Evolutionary conservation across 2,329 filamentous ascomycete species (phyloP).

Genomic region (Alternaria triticina): DNA sequence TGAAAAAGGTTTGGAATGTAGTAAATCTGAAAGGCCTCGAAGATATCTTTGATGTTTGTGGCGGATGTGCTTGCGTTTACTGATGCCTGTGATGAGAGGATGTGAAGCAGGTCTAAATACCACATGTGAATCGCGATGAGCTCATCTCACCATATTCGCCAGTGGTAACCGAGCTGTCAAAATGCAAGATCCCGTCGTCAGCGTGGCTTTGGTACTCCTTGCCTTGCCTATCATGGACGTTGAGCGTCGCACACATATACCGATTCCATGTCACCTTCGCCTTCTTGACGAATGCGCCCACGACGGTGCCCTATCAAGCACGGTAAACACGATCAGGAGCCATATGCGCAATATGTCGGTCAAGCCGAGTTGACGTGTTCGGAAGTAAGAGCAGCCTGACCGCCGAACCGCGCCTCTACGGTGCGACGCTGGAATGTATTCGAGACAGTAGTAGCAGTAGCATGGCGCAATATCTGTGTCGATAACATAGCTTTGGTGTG

Average conservation of each 20-base stretch:
- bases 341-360: conserved; percentile 7
- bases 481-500: not conserved
- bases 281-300: conserved; percentile 1
- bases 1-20: not conserved
- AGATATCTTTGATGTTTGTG: not conserved
- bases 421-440: conserved; percentile 8
- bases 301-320: conserved; percentile 6
- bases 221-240: conserved; percentile 3
- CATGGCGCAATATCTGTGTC: conserved; percentile 9
- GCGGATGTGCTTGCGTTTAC: not conserved
- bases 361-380: conserved; percentile 16
- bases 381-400: conserved; percentile 2
- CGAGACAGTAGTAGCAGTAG: conserved; percentile 1
- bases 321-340: not conserved
- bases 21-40: not conserved
- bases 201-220: conserved; percentile 18
- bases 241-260: conserved; percentile 8
- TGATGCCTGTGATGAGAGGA: not conserved
- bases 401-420: conserved; percentile 2
- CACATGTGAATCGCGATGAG: conserved; percentile 1
- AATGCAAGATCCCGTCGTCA: conserved; percentile 20
- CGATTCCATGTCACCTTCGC: conserved; percentile 4
- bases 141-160: not conserved
- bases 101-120: conserved; percentile 4
- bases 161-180: conserved; percentile 23